A percentile compares a stretch with the other conserved stretches of the same genome.
Conservation (phyloP, 306 rosid species). For the Glycine tomentella region DNA sequence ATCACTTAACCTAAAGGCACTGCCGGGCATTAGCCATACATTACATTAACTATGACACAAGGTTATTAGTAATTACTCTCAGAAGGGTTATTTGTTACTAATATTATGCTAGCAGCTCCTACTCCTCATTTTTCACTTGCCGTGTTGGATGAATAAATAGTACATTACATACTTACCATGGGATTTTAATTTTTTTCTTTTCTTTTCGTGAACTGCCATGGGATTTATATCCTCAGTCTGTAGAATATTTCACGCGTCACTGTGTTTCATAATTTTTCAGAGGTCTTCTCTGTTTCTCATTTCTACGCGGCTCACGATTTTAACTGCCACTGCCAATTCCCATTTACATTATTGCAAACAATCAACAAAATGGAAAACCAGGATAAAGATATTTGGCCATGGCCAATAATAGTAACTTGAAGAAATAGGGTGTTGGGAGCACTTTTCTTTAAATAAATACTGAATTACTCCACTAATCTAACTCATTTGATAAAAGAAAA, state of each 20-base stretch:
- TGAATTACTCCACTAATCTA: too few relatives aligned
- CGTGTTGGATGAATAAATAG: not conserved
- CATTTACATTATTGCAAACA: constrained; percentile 4
- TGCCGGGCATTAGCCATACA: too few relatives aligned
- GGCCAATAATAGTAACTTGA: not conserved
- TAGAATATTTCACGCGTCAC: not conserved
- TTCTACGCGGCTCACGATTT: not conserved
- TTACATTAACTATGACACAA: not conserved
- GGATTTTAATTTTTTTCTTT: too few relatives aligned
- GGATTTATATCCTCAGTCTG: not conserved
- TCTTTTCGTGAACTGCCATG: not conserved
- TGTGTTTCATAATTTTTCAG: not conserved
- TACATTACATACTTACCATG: too few relatives aligned
- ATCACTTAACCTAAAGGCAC: too few relatives aligned
- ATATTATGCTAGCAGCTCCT: too few relatives aligned
- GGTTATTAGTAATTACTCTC: not conserved
- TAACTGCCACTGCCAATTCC: not conserved
- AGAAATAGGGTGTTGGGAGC: too few relatives aligned
- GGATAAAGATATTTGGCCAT: not conserved
- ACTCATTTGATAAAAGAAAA: too few relatives aligned
- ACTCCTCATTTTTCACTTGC: not conserved
- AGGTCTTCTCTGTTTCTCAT: not conserved
- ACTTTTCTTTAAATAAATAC: too few relatives aligned
- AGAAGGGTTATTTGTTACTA: too few relatives aligned
- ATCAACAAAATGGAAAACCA: not conserved